These are phyloP conservation scores for Kwoniella botswanensis DNA, from an alignment of 768 basidiomycete species.

Conservation along the genomic window DNA sequence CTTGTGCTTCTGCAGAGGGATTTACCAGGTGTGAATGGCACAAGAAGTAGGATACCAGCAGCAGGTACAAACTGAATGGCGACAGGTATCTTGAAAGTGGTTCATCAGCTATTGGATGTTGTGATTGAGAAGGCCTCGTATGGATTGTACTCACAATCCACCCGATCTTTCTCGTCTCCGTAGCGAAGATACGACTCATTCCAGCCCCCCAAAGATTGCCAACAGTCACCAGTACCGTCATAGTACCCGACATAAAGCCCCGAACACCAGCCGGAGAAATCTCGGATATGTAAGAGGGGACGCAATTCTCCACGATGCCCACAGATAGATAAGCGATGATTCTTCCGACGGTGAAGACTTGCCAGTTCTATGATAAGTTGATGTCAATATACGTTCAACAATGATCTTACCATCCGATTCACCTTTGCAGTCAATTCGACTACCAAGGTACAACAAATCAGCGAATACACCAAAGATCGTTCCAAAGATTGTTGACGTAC, in stretches of 20 bases:
- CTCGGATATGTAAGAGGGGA: conserved; percentile 31
- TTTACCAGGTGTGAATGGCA: conserved; percentile 20
- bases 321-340: conserved; percentile 19
- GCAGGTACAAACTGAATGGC: conserved; percentile 31
- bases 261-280: conserved; percentile 24
- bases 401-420: background rate
- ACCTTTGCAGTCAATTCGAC: conserved; percentile 28
- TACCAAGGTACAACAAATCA: background rate
- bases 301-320: conserved; percentile 31
- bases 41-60: conserved; percentile 16
- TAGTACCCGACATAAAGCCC: conserved; percentile 18
- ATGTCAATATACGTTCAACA: background rate
- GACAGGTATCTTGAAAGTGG: conserved; percentile 14
- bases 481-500: conserved; percentile 17
- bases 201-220: conserved; percentile 21
- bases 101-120: too few relatives aligned
- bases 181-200: conserved; percentile 12
- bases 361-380: conserved; percentile 20
- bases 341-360: conserved; percentile 30
- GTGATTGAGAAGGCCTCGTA: too few relatives aligned
- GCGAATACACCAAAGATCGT: too few relatives aligned
- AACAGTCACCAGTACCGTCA: conserved; percentile 14
- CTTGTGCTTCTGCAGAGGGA: too few relatives aligned
- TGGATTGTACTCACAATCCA: conserved; percentile 13
- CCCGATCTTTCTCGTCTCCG: conserved; percentile 13